Evolutionary conservation across 495 filamentous ascomycete species (phyloP).

Genomic region (Sphaerosporella brunnea): DNA sequence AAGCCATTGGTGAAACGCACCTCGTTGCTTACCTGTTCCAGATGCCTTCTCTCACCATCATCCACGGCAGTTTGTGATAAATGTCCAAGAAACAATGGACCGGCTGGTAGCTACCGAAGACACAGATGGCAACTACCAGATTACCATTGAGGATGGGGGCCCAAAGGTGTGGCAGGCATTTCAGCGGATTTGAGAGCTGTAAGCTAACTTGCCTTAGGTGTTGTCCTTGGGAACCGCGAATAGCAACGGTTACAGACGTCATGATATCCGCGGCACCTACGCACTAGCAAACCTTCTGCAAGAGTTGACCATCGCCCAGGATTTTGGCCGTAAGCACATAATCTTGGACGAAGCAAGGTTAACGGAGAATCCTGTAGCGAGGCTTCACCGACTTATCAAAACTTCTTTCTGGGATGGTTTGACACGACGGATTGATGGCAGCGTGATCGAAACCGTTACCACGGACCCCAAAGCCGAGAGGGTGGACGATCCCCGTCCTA

Average conservation of each 20-base stretch:
- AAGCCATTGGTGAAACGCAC: background rate
- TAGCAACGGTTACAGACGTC: slow-evolving; percentile 64
- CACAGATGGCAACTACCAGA: slow-evolving; percentile 79
- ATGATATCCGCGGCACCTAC: slow-evolving; percentile 83
- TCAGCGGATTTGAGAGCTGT: background rate
- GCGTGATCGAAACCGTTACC: slow-evolving; percentile 69
- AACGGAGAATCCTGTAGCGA: slow-evolving; percentile 80
- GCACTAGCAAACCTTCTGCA: slow-evolving; percentile 90
- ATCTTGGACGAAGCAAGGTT: slow-evolving; percentile 73
- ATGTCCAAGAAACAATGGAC: slow-evolving; percentile 19
- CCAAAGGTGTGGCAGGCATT: slow-evolving; percentile 50
- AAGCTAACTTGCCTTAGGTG: slow-evolving; percentile 32
- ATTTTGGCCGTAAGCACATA: slow-evolving; percentile 65
- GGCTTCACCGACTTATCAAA: slow-evolving; percentile 67
- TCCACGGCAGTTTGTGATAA: slow-evolving; percentile 20
- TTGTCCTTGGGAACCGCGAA: slow-evolving; percentile 68
- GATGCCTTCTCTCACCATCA: slow-evolving; percentile 11
- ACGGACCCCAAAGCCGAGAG: slow-evolving; percentile 71
- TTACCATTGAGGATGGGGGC: slow-evolving; percentile 86
- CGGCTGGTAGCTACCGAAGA: slow-evolving; percentile 61
- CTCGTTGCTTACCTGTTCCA: background rate
- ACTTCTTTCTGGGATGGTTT: slow-evolving; percentile 79
- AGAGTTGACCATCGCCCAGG: slow-evolving; percentile 75
- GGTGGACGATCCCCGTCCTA: slow-evolving; percentile 66
- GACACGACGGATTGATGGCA: slow-evolving; percentile 72